Evolutionary conservation across 2,329 filamentous ascomycete species (phyloP), one percentile per base, ranked within the genome.

Genomic region (Colletotrichum somersetense): DNA sequence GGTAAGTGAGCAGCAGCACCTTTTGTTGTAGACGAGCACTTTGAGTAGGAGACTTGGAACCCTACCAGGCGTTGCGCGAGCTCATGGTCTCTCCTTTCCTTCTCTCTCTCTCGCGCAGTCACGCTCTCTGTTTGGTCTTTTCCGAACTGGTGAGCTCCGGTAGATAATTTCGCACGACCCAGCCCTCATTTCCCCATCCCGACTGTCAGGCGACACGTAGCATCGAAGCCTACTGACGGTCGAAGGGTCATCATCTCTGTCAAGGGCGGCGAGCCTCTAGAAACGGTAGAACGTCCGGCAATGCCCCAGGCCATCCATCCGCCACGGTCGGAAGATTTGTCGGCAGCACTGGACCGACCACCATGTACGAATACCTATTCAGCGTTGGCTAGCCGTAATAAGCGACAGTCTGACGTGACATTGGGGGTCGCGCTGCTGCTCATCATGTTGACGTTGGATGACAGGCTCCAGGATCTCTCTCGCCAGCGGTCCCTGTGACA

Each of bases 391-490:
- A 46, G 30, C 52, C 42, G 33, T 52, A 55, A 35, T 52, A 55
- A 35, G 42, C 63, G 52, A 38, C 33, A n/a, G 48, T 56, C 59
- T 72, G 69, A 72, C 66, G 66, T 72, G 69, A 69, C 66, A 64
- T 72, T 69, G 69, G 66, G 59, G 65, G 66, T 56, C 55, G 58
- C 59, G 53, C 8, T 46, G 44, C 46, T 59, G 40, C 57, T 16
- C 40, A 46, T n/a, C 30, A n/a, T 10, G 20, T 53, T 69, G 69
- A 62, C 55, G 58, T 30, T 26, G 62, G 50, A 46, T 55, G 59
- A 69, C 69, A 72, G 58, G 59, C 66, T 42, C 59, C 38, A n/a
- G 70, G 66, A 48, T 70, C n/a, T 38, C 20, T 70, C n/a, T 38
- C 16, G 35, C 42, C 35, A 26, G 69, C 59, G 59, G 66, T 55